Evolutionary conservation across 768 basidiomycete genomes (phyloP), one percentile per base, ranked within the genome.

Genomic region (Lentinula sp.): DNA sequence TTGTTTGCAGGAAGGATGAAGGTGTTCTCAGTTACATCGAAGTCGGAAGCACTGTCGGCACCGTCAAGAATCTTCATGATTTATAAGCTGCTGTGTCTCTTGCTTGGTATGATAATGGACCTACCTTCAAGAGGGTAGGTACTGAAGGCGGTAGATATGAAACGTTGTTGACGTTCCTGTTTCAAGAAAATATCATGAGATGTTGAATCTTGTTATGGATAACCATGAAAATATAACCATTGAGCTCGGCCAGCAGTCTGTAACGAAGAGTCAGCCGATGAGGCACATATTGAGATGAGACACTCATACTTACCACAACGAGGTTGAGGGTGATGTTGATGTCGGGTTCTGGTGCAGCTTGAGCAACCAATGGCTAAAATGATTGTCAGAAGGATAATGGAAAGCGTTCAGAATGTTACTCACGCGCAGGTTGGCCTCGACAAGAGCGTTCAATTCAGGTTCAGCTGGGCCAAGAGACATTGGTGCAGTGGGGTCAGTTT

Each of bases 1-100:
- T 73, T 67, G 64, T 79, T 75, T 6, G 57, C 43, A 0, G 77
- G 76, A 16, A 81, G 64, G 20, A 74, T 62, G 57, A 77, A 79
- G 3, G 79, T 74, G 48, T 78, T 71, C 50, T 76, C 76, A 4
- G 71, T 67, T 6, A 65, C 45, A 16, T 70, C 67, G 61, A 78
- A 70, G 36, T 75, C 71, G 1, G 67, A 63, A 0, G 70, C 60
- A 5, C 8, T 53, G 32, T 61, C 61, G 3, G 72, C 72, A 39
- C 77, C 77, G 42, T 73, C 71, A n/a, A 78, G 61, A 59, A 77
- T 72, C 55, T 54, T 37, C 10, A 23, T 37, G n/a, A 2, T 12
- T n/a, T 13, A 13, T 54, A 7, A 37, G 37, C 16, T 41, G 9
- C 9, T 18, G 35, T 16, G 2, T 36, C 16, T n/a, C 35, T n/a